Evolutionary conservation across 768 basidiomycete species (phyloP).

Genomic region (Auriscalpium orientale): DNA sequence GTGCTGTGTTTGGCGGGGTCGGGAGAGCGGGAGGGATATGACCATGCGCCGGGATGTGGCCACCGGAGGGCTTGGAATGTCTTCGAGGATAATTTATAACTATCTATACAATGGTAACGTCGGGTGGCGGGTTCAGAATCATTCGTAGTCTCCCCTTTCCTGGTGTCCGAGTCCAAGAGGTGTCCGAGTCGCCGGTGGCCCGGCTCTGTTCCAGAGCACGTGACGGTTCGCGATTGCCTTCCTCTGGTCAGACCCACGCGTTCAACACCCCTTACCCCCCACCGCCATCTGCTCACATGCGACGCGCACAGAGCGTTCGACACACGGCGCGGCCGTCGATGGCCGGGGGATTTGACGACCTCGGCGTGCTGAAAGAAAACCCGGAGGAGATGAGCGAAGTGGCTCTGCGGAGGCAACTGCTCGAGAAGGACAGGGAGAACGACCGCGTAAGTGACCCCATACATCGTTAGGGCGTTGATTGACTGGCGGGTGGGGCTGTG

Average conservation of each 20-base stretch:
- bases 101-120: too few species aligned
- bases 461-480: not conserved
- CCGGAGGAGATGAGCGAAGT: conserved; percentile 10
- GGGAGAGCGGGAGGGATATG: conserved; percentile 8
- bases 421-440: conserved; percentile 15
- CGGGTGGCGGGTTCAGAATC: too few species aligned
- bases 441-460: conserved; percentile 5
- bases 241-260: too few species aligned
- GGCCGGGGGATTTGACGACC: conserved; percentile 6
- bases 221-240: too few species aligned
- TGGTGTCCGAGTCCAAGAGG: too few species aligned
- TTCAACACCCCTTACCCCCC: too few species aligned
- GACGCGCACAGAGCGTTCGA: conserved; percentile 13
- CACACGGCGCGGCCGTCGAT: conserved; percentile 8
- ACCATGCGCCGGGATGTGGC: conserved; percentile 31
- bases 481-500: not conserved
- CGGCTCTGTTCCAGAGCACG: too few species aligned
- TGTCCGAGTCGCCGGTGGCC: too few species aligned
- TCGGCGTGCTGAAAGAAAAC: conserved; percentile 11
- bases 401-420: conserved; percentile 10
- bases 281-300: conserved; percentile 1
- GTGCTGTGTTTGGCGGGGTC: conserved; percentile 34
- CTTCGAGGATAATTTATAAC: conserved; percentile 27
- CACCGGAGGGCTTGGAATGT: conserved; percentile 28
- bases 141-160: too few species aligned